Evolutionary conservation across 2,329 filamentous ascomycete genomes (phyloP).

Genomic region (Botrytis pseudocinerea): DNA sequence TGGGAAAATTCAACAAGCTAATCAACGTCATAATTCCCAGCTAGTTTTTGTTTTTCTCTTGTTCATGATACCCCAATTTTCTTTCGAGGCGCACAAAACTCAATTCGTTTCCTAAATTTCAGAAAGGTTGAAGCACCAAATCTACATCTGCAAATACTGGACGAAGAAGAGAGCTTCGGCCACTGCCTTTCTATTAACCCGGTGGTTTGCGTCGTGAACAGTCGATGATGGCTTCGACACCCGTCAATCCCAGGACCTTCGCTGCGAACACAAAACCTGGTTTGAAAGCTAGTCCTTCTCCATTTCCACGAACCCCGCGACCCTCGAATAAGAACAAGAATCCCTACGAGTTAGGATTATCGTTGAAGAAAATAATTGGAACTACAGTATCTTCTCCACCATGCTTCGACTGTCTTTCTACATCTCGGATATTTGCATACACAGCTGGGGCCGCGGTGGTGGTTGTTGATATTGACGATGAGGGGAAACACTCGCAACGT

Average conservation of each 20-base stretch:
- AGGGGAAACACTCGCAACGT: conserved; percentile 67
- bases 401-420: conserved; percentile 79
- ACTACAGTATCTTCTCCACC: conserved; percentile 83
- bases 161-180: conserved; percentile 17
- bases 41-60: conserved; percentile 14
- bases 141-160: not conserved
- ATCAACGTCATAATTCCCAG: not conserved
- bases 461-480: conserved; percentile 73
- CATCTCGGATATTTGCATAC: conserved; percentile 75
- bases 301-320: conserved; percentile 62
- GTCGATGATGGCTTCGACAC: conserved; percentile 42
- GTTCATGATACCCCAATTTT: conserved; percentile 5
- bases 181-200: not conserved
- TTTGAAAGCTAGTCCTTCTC: conserved; percentile 72
- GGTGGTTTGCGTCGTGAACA: conserved; percentile 23
- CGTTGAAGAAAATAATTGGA: conserved; percentile 82
- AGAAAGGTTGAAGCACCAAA: not conserved
- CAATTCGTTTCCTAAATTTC: not conserved
- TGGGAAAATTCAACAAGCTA: conserved; percentile 8
- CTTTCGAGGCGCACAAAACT: not conserved
- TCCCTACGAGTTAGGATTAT: conserved; percentile 60
- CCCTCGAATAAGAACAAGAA: conserved; percentile 56
- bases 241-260: conserved; percentile 39
- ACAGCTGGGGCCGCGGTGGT: conserved; percentile 94
- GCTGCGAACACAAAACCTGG: conserved; percentile 38